A percentile compares a stretch with the other conserved stretches of the same genome.
Conservation (phyloP, 306 rosid genomes). For the Sechiopsis laciniata region DNA sequence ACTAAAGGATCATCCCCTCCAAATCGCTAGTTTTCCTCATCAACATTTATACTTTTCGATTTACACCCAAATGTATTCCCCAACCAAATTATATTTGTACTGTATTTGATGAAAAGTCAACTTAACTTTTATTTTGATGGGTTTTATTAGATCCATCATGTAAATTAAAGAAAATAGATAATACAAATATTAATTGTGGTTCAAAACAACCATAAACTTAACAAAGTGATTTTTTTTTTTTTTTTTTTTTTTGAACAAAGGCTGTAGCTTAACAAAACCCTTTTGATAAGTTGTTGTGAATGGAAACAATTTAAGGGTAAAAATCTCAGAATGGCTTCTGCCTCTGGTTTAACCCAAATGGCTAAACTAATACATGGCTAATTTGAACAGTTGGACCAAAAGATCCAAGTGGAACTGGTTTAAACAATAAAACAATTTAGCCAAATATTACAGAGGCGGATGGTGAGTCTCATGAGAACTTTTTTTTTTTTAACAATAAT, state of each 20-base stretch:
- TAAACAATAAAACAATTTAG: background rate
- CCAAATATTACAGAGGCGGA: too few relatives aligned
- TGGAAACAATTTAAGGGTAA: background rate
- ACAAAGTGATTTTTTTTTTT: too few relatives aligned
- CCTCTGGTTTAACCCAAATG: background rate
- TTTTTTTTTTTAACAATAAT: too few relatives aligned
- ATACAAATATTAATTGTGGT: too few relatives aligned
- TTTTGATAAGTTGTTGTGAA: too few relatives aligned
- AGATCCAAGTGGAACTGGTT: background rate
- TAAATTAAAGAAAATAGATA: background rate
- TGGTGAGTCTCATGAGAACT: too few relatives aligned
- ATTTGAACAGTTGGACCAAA: background rate
- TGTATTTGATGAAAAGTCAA: background rate
- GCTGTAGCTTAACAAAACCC: too few relatives aligned
- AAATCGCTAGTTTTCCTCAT: background rate
- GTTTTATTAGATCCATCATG: background rate
- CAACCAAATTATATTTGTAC: background rate
- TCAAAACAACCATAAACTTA: too few relatives aligned
- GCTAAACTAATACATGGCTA: background rate
- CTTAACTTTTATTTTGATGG: background rate
- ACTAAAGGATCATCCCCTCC: background rate
- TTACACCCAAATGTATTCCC: background rate
- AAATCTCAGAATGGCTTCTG: background rate
- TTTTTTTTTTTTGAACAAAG: too few relatives aligned
- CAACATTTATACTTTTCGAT: background rate